Evolutionary conservation across 139 green algal genomes (phyloP), one percentile per base, ranked within the genome.

Genomic region (Mesotaenium endlicherianum): DNA sequence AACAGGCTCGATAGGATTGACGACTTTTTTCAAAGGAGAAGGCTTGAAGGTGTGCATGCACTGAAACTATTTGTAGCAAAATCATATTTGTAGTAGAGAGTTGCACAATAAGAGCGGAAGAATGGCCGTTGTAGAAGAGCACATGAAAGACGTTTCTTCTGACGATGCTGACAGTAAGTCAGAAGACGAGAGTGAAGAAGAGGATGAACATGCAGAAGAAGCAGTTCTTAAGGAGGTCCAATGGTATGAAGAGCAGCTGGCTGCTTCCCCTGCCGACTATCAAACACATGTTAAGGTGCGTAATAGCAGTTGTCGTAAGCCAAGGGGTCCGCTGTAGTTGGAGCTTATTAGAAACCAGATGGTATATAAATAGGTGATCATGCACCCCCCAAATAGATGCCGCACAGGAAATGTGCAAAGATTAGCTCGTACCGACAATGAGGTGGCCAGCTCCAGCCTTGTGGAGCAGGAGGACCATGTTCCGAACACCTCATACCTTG

Each of bases 231-330:
- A 39, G 11, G 47, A 75, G 38, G 26, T 82, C 4, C 38, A 78
- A 4, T 6, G 3, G 41, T 39, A 69, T 14, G 74, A 84, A 47
- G 58, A 4, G 1, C 77, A 50, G 34, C 38, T 84, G 64, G 77
- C 59, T 38, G 36, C 77, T 14, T 39, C 31, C 42, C 67, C 60
- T 6, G 70, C 36, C 45, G 49, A 85, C 70, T 85, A 85, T 42
- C 40, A 85, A 8, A 17, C 50, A 26, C 79, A 85, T 67, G 60
- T 85, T 26, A 17, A 85, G 79, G 79, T 85, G 34, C 53, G 64
- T 69, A 2, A 17, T 44, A 50, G 67, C 1, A 60, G 8, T 81
- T 69, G 39, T 16, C 45, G 6, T 0, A 64, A 75, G 67, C 0
- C 40, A 68, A 31, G 2, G 16, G n/a, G 5, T 8, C 36, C 57